Conservation (phyloP, 306 rosid genomes). For the Notholithocarpus densiflorus region DNA sequence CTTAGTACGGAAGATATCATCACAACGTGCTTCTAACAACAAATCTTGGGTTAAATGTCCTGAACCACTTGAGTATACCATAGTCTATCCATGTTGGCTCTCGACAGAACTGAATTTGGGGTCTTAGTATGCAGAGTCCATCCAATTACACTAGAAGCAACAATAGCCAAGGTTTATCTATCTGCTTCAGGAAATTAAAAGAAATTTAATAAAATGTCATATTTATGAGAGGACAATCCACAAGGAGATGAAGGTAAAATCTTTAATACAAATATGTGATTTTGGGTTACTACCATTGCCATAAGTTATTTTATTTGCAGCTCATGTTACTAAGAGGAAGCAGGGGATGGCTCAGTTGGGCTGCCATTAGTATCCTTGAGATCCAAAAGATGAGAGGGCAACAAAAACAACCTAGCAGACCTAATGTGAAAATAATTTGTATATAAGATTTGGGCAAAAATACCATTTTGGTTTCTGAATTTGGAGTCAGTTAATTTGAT, state of each 20-base stretch:
- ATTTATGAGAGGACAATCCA: conserved; percentile 16
- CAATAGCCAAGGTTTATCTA: no score
- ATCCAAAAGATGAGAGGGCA: conserved; percentile 26
- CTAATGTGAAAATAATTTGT: conserved; percentile 20
- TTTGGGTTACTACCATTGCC: conserved; percentile 31
- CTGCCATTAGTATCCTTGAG: conserved; percentile 39
- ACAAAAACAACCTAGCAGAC: conserved; percentile 17
- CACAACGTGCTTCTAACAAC: no score
- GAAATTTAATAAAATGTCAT: background rate
- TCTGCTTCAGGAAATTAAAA: background rate
- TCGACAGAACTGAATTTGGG: no score
- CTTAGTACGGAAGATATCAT: no score
- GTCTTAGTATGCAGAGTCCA: no score
- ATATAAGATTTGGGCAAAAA: conserved; percentile 13
- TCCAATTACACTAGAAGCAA: no score
- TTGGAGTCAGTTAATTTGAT: no score
- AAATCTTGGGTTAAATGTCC: no score
- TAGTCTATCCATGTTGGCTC: no score
- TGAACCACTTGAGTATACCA: no score
- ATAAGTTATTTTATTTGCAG: conserved; percentile 42
- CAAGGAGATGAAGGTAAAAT: conserved; percentile 1
- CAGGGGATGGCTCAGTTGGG: conserved; percentile 20
- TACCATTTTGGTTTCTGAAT: no score
- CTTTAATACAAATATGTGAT: conserved; percentile 6
- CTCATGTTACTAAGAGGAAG: conserved; percentile 24